phyloP scores from a whole-genome alignment of 2,329 filamentous ascomycete species.

The Arthrinium phaeospermum region DNA sequence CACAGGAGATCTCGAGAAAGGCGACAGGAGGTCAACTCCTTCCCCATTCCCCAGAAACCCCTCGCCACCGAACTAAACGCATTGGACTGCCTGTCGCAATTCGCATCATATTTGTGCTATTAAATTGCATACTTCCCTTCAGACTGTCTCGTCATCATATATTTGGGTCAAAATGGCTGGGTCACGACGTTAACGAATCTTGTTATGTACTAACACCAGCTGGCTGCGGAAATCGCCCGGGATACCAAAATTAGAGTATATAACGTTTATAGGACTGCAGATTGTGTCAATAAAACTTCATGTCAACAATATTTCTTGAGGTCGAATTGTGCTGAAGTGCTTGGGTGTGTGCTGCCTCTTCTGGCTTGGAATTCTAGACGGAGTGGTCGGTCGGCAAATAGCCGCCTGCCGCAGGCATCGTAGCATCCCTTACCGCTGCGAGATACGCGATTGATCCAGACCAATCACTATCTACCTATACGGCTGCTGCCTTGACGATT shows the following conservation, averaged over 20 bases:
- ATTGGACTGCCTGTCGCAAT: background rate
- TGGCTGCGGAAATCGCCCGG: background rate
- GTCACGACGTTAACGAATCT: background rate
- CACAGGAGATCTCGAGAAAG: background rate
- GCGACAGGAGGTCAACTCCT: background rate
- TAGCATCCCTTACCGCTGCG: background rate
- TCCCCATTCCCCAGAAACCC: background rate
- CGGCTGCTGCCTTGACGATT: too few species aligned
- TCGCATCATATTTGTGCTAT: background rate
- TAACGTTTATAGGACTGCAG: background rate
- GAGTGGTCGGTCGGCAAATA: background rate
- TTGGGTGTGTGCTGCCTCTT: background rate
- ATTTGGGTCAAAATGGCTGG: constrained; percentile 1
- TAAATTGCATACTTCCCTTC: background rate
- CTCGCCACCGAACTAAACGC: background rate
- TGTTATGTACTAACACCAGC: background rate
- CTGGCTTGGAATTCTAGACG: background rate
- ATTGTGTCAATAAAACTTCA: background rate
- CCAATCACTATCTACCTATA: background rate
- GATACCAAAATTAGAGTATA: background rate
- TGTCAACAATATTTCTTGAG: background rate
- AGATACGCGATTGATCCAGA: background rate
- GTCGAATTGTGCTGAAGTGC: background rate
- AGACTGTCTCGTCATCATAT: constrained; percentile 21
- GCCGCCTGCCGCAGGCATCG: background rate